phyloP scores from a whole-genome alignment of 768 basidiomycete species.

The Phlebiopsis gigantea region DNA sequence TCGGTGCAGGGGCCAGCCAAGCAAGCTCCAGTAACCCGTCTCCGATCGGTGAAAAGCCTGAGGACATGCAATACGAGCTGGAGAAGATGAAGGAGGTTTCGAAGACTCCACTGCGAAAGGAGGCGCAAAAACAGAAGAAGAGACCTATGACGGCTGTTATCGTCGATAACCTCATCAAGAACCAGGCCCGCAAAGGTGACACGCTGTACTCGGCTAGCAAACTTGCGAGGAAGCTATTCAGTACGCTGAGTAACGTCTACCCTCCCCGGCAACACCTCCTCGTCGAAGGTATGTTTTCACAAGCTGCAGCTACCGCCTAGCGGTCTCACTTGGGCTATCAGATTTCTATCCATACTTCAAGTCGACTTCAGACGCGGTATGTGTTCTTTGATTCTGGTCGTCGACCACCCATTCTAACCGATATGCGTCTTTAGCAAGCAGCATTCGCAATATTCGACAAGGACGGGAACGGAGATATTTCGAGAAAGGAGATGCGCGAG shows the following conservation, averaged over 20 bases:
- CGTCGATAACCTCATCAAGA: constrained; percentile 63
- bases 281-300: constrained; percentile 49
- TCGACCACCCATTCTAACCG: neutral
- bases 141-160: constrained; percentile 54
- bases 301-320: neutral
- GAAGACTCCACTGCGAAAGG: constrained; percentile 9
- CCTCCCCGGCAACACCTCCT: constrained; percentile 57
- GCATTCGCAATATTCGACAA: constrained; percentile 73
- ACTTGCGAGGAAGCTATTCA: constrained; percentile 64
- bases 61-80: constrained; percentile 6
- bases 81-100: constrained; percentile 9
- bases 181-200: constrained; percentile 50
- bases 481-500: constrained; percentile 75
- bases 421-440: constrained; percentile 38
- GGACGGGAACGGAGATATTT: constrained; percentile 80
- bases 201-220: constrained; percentile 58
- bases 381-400: constrained; percentile 18
- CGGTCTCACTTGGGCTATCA: constrained; percentile 22
- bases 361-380: constrained; percentile 64
- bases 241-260: constrained; percentile 51
- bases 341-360: constrained; percentile 79
- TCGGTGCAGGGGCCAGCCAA: neutral
- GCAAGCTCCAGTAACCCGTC: constrained; percentile 20
- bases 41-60: constrained; percentile 11
- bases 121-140: constrained; percentile 17